Percentiles rank a stretch among this genome's conserved stretches.
These are phyloP conservation scores for Cucurbita argyrosperma DNA, from an alignment of 306 rosid genomes.

Conservation along the genomic window DNA sequence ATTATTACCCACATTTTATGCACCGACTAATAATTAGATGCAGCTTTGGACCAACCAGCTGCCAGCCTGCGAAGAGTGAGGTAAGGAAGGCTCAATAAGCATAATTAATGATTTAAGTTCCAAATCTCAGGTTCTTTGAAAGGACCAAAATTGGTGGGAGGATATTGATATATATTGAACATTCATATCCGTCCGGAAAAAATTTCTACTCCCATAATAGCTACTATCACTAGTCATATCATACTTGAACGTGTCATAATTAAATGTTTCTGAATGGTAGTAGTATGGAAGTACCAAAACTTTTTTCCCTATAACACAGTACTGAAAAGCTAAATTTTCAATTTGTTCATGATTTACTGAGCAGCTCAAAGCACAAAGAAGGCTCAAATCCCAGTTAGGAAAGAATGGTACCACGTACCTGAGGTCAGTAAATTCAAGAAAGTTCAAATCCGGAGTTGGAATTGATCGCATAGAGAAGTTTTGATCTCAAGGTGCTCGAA, in stretches of 20 bases:
- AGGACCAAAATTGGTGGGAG: background rate
- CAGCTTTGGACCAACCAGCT: background rate
- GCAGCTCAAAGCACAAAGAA: background rate
- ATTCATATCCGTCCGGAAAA: background rate
- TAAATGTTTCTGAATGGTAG: background rate
- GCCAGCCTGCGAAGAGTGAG: background rate
- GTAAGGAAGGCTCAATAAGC: background rate
- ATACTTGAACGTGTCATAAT: background rate
- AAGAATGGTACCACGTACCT: slow-evolving; percentile 13
- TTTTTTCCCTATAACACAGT: background rate
- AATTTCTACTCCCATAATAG: background rate
- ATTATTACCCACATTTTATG: background rate
- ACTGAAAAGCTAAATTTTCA: background rate
- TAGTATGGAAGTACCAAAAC: background rate
- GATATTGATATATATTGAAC: background rate
- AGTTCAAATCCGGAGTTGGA: slow-evolving; percentile 97
- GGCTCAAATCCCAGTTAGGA: background rate
- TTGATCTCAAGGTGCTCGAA: slow-evolving; percentile 66
- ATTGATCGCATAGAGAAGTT: slow-evolving; percentile 80
- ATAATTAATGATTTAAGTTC: background rate
- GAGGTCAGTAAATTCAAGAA: slow-evolving; percentile 34
- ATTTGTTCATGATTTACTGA: background rate
- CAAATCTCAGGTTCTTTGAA: background rate
- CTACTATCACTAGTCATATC: background rate
- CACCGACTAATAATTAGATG: background rate